Conservation (phyloP, 306 rosid species). For the Delonix regia region DNA sequence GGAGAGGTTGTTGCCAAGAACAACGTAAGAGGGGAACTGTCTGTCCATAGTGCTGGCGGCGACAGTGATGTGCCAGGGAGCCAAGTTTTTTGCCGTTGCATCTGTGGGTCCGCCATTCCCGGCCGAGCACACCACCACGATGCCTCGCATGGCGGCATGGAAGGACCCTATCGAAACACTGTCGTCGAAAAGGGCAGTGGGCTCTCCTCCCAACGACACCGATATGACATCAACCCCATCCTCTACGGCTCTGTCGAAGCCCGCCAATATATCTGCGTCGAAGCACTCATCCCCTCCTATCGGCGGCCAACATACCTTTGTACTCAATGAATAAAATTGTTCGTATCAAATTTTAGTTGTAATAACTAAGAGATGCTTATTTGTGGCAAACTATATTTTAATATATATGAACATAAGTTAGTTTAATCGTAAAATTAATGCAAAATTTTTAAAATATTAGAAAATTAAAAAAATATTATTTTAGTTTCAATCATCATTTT, state of each 20-base stretch:
- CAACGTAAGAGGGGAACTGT: conserved; percentile 63
- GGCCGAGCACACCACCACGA: conserved; percentile 86
- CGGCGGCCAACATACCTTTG: conserved; percentile 92
- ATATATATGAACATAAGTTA: too few species aligned
- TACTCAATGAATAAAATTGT: too few species aligned
- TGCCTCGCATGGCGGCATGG: conserved; percentile 75
- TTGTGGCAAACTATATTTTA: too few species aligned
- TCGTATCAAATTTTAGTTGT: too few species aligned
- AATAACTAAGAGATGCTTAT: too few species aligned
- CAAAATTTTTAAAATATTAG: too few species aligned
- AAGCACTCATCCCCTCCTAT: conserved; percentile 57
- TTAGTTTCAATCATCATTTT: too few species aligned
- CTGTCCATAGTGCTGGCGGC: conserved; percentile 94
- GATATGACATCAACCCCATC: conserved; percentile 86
- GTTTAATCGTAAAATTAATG: too few species aligned
- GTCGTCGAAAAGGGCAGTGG: conserved; percentile 56
- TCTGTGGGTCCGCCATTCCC: conserved; percentile 80
- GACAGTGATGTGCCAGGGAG: conserved; percentile 85
- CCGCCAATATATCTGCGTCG: conserved; percentile 84
- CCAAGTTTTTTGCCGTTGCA: conserved; percentile 55
- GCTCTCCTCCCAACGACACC: conserved; percentile 68
- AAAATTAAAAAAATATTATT: too few species aligned
- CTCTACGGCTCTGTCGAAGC: conserved; percentile 73
- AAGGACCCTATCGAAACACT: conserved; percentile 84
- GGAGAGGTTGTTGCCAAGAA: conserved; percentile 54